These are phyloP conservation scores for Suillus placidus DNA, from an alignment of 768 basidiomycete species.

Conservation along the genomic window DNA sequence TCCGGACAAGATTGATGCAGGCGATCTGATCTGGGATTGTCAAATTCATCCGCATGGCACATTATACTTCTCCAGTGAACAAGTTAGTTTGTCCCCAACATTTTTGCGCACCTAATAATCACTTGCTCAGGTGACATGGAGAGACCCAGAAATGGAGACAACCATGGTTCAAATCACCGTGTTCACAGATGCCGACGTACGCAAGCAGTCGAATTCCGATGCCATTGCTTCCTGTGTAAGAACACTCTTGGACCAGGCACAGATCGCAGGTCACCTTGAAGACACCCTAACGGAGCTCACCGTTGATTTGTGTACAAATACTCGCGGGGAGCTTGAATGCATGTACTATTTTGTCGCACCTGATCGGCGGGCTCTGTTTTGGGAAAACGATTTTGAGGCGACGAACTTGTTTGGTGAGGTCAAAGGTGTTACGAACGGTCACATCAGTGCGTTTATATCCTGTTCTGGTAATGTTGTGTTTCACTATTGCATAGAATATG, in stretches of 20 bases:
- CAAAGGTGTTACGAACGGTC: background rate
- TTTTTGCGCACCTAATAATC: background rate
- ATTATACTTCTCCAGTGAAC: conserved; percentile 3
- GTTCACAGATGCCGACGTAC: conserved; percentile 1
- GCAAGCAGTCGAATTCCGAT: background rate
- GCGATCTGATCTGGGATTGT: background rate
- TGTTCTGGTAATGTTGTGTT: background rate
- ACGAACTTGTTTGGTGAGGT: background rate
- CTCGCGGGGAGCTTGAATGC: background rate
- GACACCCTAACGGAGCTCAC: conserved; percentile 5
- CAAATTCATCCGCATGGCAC: conserved; percentile 1
- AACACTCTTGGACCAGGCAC: conserved; percentile 3
- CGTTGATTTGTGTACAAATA: background rate
- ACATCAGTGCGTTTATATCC: background rate
- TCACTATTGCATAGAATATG: conserved; percentile 1
- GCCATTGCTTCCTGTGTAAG: background rate
- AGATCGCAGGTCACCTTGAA: background rate
- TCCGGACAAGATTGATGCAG: background rate
- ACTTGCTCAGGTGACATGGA: conserved; percentile 3
- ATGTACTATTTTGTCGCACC: conserved; percentile 5
- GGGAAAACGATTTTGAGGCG: conserved; percentile 1
- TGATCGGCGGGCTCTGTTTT: background rate
- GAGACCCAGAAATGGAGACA: conserved; percentile 5
- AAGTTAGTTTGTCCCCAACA: background rate
- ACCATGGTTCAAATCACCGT: conserved; percentile 3